Conservation (phyloP, 2,329 filamentous ascomycete genomes). For the Thelonectria olida region DNA sequence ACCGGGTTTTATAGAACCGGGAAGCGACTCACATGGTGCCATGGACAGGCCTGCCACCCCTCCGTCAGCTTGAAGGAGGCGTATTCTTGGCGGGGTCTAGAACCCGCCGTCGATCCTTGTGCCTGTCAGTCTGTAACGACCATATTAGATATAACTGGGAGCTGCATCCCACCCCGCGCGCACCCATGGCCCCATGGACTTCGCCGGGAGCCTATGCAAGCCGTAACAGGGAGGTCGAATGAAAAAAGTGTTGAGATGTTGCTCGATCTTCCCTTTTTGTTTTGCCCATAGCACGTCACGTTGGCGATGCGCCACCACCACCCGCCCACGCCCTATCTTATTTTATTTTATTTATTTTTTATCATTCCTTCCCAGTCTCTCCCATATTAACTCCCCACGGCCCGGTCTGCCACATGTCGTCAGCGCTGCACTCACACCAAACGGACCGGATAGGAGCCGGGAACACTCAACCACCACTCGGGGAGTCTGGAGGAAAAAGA, state of each 20-base stretch:
- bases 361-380: not conserved
- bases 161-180: not conserved
- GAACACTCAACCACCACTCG: not conserved
- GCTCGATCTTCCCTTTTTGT: not conserved
- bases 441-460: conserved; percentile 18
- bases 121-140: conserved; percentile 14
- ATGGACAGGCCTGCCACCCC: conserved; percentile 22
- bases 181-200: conserved; percentile 11
- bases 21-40: conserved; percentile 31
- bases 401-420: conserved; percentile 5
- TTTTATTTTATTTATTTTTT: not conserved
- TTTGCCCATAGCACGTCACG: not conserved
- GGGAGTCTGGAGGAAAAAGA: not conserved
- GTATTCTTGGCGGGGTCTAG: conserved; percentile 19
- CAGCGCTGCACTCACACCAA: conserved; percentile 3
- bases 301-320: not conserved
- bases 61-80: too few species aligned
- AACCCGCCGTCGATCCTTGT: too few species aligned
- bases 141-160: conserved; percentile 17
- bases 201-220: conserved; percentile 13
- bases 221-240: conserved; percentile 19
- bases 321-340: not conserved
- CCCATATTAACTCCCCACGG: not conserved
- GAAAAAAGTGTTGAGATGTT: conserved; percentile 8
- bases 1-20: conserved; percentile 11